phyloP scores from a whole-genome alignment of 345 rosid genomes.

The Mercurialis annua region DNA sequence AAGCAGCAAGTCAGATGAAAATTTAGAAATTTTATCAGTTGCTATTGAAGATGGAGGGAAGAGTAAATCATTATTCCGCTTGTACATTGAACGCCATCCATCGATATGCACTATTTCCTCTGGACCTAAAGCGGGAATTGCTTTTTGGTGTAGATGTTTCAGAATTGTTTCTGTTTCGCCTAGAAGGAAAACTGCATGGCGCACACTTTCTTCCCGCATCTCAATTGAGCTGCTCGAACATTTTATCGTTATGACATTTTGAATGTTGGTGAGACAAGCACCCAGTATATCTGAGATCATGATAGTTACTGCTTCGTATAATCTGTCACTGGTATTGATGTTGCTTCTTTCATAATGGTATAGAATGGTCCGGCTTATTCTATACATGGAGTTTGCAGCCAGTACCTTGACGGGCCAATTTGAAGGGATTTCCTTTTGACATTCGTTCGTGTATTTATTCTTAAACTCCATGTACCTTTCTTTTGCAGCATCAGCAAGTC shows the following conservation, averaged over 20 bases:
- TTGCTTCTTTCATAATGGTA: constrained; percentile 28
- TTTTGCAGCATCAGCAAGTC: constrained; percentile 51
- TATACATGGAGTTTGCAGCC: constrained; percentile 82
- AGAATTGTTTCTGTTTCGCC: constrained; percentile 55
- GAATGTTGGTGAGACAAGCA: constrained; percentile 75
- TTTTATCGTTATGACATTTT: constrained; percentile 41
- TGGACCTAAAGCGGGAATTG: constrained; percentile 35
- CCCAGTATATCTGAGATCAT: constrained; percentile 64
- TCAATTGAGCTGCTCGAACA: constrained; percentile 55
- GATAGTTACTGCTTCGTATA: constrained; percentile 39
- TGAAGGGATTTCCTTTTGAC: constrained; percentile 46
- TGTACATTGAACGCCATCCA: constrained; percentile 54
- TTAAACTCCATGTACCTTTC: constrained; percentile 38
- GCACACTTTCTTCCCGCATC: constrained; percentile 51
- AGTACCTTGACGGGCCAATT: constrained; percentile 63
- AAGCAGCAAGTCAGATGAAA: constrained; percentile 22
- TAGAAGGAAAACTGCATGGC: constrained; percentile 53
- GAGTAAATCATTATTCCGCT: no score
- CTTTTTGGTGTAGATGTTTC: constrained; percentile 43
- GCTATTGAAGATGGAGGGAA: no score
- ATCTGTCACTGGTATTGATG: constrained; percentile 24
- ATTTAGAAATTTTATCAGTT: constrained; percentile 12
- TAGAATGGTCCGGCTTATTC: constrained; percentile 59
- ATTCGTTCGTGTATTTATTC: constrained; percentile 27
- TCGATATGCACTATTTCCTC: constrained; percentile 50